These are phyloP conservation scores for Vanrija sp. DNA, from an alignment of 1,284 basidiomycete genomes.

Conservation along the genomic window DNA sequence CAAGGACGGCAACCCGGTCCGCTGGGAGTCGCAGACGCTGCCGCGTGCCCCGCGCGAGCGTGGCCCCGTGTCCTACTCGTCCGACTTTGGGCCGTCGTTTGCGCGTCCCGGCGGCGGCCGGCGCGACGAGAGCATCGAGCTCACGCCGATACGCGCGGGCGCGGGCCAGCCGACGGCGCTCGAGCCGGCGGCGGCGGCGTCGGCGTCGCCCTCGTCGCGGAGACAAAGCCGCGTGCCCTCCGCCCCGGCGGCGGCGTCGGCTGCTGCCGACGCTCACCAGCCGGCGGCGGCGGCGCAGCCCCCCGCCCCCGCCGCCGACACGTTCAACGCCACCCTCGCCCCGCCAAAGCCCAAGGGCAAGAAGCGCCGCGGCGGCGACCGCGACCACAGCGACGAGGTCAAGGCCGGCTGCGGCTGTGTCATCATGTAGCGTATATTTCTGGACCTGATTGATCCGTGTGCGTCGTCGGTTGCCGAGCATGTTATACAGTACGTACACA, in stretches of 20 bases:
- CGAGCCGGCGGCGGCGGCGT: not conserved
- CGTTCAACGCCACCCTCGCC: not conserved
- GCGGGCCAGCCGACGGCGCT: not conserved
- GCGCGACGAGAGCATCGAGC: not conserved
- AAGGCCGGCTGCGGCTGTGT: constrained; percentile 15
- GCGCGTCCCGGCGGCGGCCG: not conserved
- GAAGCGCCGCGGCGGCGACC: constrained; percentile 2
- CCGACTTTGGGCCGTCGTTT: not conserved
- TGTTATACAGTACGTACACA: no score
- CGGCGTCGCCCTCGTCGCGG: not conserved
- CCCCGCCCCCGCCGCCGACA: not conserved
- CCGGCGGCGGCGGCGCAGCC: not conserved
- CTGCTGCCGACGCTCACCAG: not conserved
- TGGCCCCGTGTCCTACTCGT: no score
- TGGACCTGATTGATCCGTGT: no score
- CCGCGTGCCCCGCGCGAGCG: not conserved
- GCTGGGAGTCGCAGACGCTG: constrained; percentile 25
- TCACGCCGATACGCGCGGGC: not conserved
- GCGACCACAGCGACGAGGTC: constrained; percentile 12
- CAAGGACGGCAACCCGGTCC: constrained; percentile 38
- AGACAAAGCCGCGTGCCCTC: constrained; percentile 1
- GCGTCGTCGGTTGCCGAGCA: no score
- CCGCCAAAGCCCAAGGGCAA: not conserved
- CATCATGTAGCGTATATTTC: constrained; percentile 14
- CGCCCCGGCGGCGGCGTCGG: no score